Percentiles rank a stretch among this genome's conserved stretches.
phyloP scores from a whole-genome alignment of 805 yeast species.

The Barnettozyma sp. region DNA sequence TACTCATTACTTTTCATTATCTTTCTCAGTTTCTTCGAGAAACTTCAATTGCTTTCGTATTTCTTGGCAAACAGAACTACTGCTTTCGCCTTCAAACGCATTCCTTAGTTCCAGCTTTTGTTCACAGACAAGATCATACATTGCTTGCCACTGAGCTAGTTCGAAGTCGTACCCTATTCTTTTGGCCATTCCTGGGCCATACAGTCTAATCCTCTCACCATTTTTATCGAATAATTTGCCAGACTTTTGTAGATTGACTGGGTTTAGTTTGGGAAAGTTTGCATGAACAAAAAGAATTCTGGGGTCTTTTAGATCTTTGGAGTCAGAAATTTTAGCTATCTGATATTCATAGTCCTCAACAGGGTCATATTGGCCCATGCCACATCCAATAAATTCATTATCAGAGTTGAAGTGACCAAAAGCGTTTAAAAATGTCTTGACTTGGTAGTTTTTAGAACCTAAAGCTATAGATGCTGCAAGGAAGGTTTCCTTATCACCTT shows the following conservation, averaged over 20 bases:
- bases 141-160: constrained; percentile 49
- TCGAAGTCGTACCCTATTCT: constrained; percentile 53
- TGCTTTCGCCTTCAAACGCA: constrained; percentile 35
- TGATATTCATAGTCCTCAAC: constrained; percentile 39
- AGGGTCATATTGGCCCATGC: constrained; percentile 60
- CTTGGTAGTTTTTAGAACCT: constrained; percentile 51
- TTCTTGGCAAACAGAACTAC: constrained; percentile 42
- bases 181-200: constrained; percentile 48
- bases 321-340: constrained; percentile 20
- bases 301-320: constrained; percentile 23
- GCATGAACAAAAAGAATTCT: constrained; percentile 51
- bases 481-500: constrained; percentile 57
- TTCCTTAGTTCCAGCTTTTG: constrained; percentile 38
- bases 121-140: constrained; percentile 50
- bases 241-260: constrained; percentile 42
- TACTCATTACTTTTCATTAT: constrained; percentile 29
- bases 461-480: constrained; percentile 54
- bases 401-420: constrained; percentile 43
- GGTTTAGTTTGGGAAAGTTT: constrained; percentile 61
- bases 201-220: constrained; percentile 46
- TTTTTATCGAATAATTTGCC: constrained; percentile 36
- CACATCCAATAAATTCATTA: constrained; percentile 44
- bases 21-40: constrained; percentile 32
- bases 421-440: constrained; percentile 48
- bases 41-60: constrained; percentile 39